These are phyloP conservation scores for Phaffia rhodozyma DNA, from an alignment of 1,284 basidiomycete genomes.

Conservation along the genomic window DNA sequence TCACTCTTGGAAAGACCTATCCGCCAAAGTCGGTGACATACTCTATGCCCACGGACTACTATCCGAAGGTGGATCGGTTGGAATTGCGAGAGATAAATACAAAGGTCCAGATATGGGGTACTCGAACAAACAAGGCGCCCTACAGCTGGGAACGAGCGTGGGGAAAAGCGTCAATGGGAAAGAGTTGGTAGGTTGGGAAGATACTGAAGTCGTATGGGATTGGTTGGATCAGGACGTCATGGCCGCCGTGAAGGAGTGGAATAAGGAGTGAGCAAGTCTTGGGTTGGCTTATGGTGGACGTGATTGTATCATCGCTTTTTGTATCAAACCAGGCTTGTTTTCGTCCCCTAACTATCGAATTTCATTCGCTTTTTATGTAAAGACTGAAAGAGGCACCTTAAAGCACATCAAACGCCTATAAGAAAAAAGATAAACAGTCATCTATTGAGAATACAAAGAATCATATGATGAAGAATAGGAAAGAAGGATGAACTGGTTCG, in stretches of 20 bases:
- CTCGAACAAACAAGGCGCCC: not conserved
- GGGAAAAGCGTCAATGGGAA: slow-evolving; percentile 1
- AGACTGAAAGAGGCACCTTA: too few relatives aligned
- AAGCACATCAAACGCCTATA: too few relatives aligned
- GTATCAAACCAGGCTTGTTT: too few relatives aligned
- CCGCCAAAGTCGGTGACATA: not conserved
- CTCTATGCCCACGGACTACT: slow-evolving; percentile 4
- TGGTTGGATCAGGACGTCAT: not conserved
- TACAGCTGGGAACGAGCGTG: not conserved
- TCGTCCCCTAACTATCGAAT: too few relatives aligned
- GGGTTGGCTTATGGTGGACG: too few relatives aligned
- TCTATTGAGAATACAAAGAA: too few relatives aligned
- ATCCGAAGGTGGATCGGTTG: slow-evolving; percentile 1
- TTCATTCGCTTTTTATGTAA: too few relatives aligned
- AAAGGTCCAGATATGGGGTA: not conserved
- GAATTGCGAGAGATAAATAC: not conserved
- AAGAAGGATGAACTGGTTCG: too few relatives aligned
- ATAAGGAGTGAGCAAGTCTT: not conserved
- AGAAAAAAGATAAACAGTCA: too few relatives aligned
- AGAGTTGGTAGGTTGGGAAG: slow-evolving; percentile 5
- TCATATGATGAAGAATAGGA: too few relatives aligned
- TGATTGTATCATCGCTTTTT: too few relatives aligned
- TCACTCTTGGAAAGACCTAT: slow-evolving; percentile 11
- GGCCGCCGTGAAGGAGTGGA: not conserved
- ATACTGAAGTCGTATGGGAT: not conserved